Conservation (phyloP, 176 grass and related monocot species). For the Phoenix roebelenii region DNA sequence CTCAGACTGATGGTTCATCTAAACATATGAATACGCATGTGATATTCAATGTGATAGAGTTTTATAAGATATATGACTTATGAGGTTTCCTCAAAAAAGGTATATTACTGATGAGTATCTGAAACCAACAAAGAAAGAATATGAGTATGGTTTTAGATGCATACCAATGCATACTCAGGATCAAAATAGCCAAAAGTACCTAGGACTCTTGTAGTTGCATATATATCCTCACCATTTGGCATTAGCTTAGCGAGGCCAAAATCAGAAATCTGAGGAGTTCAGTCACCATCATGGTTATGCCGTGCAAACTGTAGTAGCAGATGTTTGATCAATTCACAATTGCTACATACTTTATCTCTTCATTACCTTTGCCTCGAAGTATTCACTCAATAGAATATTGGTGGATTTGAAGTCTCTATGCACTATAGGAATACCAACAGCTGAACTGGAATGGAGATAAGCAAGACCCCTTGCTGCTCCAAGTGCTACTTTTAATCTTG, state of each 20-base stretch:
- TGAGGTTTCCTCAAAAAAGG: too few relatives aligned
- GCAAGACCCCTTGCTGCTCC: constrained; percentile 78
- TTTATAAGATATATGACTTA: too few relatives aligned
- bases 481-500: constrained; percentile 70
- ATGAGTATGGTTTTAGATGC: neutral
- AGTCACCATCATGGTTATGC: neutral
- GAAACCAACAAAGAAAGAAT: too few relatives aligned
- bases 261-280: constrained; percentile 63
- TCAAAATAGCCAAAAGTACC: constrained; percentile 99
- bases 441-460: constrained; percentile 77
- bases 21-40: too few relatives aligned
- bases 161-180: constrained; percentile 85
- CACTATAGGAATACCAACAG: constrained; percentile 77
- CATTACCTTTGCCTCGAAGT: constrained; percentile 80
- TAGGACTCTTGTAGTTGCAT: constrained; percentile 70
- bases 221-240: constrained; percentile 73
- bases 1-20: too few relatives aligned
- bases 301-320: neutral
- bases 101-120: too few relatives aligned
- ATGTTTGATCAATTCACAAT: neutral
- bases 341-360: neutral
- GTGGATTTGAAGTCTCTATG: constrained; percentile 99
- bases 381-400: constrained; percentile 70
- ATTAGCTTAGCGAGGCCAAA: constrained; percentile 92
- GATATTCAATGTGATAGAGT: too few relatives aligned